Evolutionary conservation across 768 basidiomycete species (phyloP).

Genomic region (Collybia nuda): DNA sequence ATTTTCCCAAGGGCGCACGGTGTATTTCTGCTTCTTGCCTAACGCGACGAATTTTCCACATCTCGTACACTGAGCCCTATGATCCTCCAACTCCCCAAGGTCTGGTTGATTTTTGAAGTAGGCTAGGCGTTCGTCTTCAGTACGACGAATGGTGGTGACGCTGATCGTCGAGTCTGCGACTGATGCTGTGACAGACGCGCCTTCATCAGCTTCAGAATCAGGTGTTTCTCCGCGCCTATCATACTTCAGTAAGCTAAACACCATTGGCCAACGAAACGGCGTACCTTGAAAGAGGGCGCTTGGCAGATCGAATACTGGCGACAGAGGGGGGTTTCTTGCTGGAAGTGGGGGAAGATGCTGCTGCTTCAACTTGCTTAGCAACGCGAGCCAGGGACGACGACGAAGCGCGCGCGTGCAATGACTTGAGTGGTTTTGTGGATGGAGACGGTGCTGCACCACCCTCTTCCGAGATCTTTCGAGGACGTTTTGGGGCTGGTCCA

Average conservation of each 20-base stretch:
- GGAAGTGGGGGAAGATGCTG: slow-evolving; percentile 13
- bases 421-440: slow-evolving; percentile 22
- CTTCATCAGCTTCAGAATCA: slow-evolving; percentile 47
- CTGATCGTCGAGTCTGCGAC: slow-evolving; percentile 52
- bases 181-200: slow-evolving; percentile 51
- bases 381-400: slow-evolving; percentile 33
- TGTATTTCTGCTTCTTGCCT: slow-evolving; percentile 53
- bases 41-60: slow-evolving; percentile 60
- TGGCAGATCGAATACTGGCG: slow-evolving; percentile 10
- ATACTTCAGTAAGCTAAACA: neutral
- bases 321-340: slow-evolving; percentile 19
- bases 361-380: slow-evolving; percentile 11
- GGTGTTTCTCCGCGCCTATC: slow-evolving; percentile 25
- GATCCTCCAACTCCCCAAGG: slow-evolving; percentile 54
- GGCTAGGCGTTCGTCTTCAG: slow-evolving; percentile 60
- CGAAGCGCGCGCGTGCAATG: slow-evolving; percentile 17
- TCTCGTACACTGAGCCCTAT: slow-evolving; percentile 56
- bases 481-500: slow-evolving; percentile 26
- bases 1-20: slow-evolving; percentile 59
- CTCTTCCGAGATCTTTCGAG: slow-evolving; percentile 15
- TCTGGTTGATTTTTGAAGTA: slow-evolving; percentile 64
- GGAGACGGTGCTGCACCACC: slow-evolving; percentile 9
- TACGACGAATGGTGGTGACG: slow-evolving; percentile 42
- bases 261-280: neutral
- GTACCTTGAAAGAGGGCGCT: slow-evolving; percentile 25